Evolutionary conservation across 345 rosid genomes (phyloP).

Genomic region (Moricandia arvensis): DNA sequence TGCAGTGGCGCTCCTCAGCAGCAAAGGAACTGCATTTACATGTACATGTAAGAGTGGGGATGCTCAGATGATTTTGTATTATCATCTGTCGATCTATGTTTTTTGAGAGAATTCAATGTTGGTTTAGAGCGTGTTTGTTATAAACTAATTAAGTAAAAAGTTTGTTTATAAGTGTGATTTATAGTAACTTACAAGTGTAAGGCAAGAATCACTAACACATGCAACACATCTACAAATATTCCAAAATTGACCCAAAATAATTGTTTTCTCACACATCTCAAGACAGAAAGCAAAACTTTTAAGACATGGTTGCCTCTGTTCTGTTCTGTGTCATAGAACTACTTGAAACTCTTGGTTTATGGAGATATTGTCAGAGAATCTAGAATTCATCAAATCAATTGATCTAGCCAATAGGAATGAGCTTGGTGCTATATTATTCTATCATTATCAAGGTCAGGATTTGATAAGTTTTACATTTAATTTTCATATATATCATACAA

Average conservation of each 20-base stretch:
- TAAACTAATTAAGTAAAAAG: conserved; percentile 13
- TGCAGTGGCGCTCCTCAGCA: conserved; percentile 50
- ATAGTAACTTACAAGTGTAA: not conserved
- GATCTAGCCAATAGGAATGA: not conserved
- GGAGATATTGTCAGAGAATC: not conserved
- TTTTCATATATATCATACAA: conserved; percentile 16
- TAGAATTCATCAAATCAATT: not conserved
- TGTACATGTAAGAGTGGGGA: conserved; percentile 34
- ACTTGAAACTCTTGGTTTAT: not conserved
- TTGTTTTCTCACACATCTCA: not conserved
- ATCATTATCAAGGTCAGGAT: not conserved
- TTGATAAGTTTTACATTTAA: conserved; percentile 7
- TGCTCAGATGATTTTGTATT: conserved; percentile 13
- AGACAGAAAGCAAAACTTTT: not conserved
- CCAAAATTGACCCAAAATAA: not conserved
- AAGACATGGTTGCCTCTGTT: not conserved
- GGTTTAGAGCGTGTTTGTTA: conserved; percentile 27
- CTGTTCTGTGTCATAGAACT: not conserved
- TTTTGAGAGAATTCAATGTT: not conserved
- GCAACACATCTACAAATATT: not conserved
- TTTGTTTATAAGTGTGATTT: conserved; percentile 31
- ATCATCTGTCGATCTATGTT: not conserved
- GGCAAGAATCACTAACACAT: not conserved
- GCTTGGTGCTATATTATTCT: not conserved
- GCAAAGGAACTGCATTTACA: conserved; percentile 35